Conservation (phyloP, 2,329 filamentous ascomycete genomes). For the Epichloe scottii region DNA sequence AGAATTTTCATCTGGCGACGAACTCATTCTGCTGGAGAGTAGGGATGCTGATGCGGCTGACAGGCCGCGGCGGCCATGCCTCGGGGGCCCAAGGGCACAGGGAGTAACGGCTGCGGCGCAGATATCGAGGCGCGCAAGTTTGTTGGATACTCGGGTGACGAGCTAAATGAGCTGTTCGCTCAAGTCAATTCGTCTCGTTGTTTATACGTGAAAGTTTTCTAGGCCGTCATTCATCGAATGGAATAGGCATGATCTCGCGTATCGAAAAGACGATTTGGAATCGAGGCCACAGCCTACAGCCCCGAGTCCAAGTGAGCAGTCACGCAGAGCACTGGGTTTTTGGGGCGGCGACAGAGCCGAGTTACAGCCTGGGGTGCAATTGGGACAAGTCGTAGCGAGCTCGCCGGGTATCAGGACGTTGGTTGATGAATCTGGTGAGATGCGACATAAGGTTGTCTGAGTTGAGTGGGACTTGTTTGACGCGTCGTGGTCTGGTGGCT, state of each 20-base stretch:
- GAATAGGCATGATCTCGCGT: neutral
- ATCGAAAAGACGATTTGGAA: neutral
- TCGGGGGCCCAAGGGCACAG: neutral
- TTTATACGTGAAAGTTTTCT: neutral
- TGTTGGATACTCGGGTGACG: neutral
- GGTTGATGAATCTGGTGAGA: neutral
- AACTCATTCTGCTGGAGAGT: constrained; percentile 1
- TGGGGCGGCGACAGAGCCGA: neutral
- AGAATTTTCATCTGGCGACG: constrained; percentile 1
- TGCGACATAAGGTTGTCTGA: neutral
- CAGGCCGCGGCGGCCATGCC: constrained; percentile 1
- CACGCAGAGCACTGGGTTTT: neutral
- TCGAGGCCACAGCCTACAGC: neutral
- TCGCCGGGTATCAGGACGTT: neutral
- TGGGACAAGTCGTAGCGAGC: neutral
- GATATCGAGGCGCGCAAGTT: neutral
- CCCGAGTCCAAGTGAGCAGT: neutral
- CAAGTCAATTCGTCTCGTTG: neutral
- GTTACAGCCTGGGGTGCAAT: neutral
- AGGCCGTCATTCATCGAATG: neutral
- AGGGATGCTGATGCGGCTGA: neutral
- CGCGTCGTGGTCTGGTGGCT: neutral
- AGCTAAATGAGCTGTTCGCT: neutral
- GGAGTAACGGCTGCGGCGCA: neutral
- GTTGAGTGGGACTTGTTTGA: neutral